Base-by-base conservation (phyloP, 1,284 basidiomycete genomes). In the Cutaneotrichosporon cutaneum region DNA sequence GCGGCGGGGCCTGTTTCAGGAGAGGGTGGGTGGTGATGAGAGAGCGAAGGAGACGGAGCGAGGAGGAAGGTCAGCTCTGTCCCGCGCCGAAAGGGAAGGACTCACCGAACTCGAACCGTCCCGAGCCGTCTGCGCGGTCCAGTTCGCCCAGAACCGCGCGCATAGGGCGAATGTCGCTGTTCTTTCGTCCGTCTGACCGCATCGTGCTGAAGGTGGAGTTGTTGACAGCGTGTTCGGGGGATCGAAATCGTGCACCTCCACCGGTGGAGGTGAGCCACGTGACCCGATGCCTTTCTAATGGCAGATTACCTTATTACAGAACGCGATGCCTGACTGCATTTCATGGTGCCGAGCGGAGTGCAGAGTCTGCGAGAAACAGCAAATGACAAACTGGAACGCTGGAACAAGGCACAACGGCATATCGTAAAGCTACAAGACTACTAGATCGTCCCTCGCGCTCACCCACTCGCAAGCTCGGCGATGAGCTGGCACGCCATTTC, bases 401-500 rank as follows among this genome's bases (percentile, higher is more conserved):
- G n/a, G 35, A 11, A 36, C 10, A 36, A 11, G 16, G 11, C 35
- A 36, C 16, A 30, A 30, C 30, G n/a, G n/a, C 30, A 30, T n/a
- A 32, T 51, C 48, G 27, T 58, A 58, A 58, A 58, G 56, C 45
- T 58, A 58, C 56, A 58, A 14, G 27, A 24, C 42, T 39, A 50
- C 21, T 16, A 21, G 10, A 42, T 32, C n/a, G 13, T 18, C n/a
- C n/a, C n/a, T n/a, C n/a, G 5, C 21, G 32, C 32, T 36, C 42
- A 58, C 18, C 57, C 57, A 24, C 57, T 58, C n/a, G 82, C 82
- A 10, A 83, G 68, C 72, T 83, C 82, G 26, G 82, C 80, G 53
- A 85, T 85, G 58, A 85, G 77, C 61, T 82, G 72, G 64, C 83
- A 96, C 8, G 96, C 93, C 60, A 95, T 89, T 77, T 99, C 95